Evolutionary conservation across 768 basidiomycete genomes (phyloP).

Genomic region (Floccularia luteovirens): DNA sequence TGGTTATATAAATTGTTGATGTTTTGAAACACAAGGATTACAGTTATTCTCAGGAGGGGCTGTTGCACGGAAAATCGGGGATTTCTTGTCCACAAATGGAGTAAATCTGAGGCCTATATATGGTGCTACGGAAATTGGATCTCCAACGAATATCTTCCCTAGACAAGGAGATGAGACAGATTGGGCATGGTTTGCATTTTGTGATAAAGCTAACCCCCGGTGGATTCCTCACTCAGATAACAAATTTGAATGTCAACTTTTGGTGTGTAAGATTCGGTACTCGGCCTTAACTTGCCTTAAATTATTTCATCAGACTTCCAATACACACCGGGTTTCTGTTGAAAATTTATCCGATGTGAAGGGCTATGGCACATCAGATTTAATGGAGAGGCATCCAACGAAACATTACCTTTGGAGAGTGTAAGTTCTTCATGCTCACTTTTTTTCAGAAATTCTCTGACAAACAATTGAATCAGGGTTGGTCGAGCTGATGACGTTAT

Average conservation of each 20-base stretch:
- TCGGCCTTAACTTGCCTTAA: neutral
- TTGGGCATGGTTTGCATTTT: constrained; percentile 23
- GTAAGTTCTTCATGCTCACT: constrained; percentile 13
- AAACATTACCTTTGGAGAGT: constrained; percentile 33
- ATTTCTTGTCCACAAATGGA: constrained; percentile 22
- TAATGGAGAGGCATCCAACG: constrained; percentile 35
- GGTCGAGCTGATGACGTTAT: constrained; percentile 32
- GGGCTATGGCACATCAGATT: constrained; percentile 37
- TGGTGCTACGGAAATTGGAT: constrained; percentile 29
- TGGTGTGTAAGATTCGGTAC: constrained; percentile 16
- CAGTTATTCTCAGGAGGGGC: constrained; percentile 28
- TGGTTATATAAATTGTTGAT: neutral
- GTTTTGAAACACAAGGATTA: neutral
- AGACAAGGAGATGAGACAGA: constrained; percentile 12
- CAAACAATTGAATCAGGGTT: constrained; percentile 17
- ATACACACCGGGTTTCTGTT: constrained; percentile 23
- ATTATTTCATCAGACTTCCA: constrained; percentile 14
- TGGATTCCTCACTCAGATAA: constrained; percentile 30
- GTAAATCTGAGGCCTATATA: constrained; percentile 23
- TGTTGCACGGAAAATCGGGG: constrained; percentile 24
- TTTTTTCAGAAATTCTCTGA: neutral
- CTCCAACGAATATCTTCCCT: constrained; percentile 10
- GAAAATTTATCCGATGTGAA: constrained; percentile 26
- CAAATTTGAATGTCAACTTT: constrained; percentile 26
- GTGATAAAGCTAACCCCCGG: constrained; percentile 15